Evolutionary conservation across 1,139 yeast species (phyloP).

Genomic region (Torulaspora pretoriensis): DNA sequence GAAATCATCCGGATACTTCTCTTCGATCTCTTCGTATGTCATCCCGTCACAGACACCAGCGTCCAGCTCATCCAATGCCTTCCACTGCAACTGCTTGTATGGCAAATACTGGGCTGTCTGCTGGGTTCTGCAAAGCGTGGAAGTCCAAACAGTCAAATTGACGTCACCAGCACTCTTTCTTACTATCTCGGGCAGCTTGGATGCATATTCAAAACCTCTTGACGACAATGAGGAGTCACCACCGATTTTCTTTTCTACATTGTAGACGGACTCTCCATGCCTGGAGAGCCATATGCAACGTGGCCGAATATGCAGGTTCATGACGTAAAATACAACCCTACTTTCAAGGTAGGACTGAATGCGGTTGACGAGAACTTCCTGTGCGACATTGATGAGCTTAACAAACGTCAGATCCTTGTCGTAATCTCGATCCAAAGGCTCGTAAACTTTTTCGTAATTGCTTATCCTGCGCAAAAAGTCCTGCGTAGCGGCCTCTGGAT

Average conservation of each 20-base stretch:
- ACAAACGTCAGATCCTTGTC: conserved; percentile 76
- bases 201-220: conserved; percentile 82
- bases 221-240: conserved; percentile 88
- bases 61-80: conserved; percentile 93
- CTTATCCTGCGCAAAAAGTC: conserved; percentile 74
- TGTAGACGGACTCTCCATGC: conserved; percentile 92
- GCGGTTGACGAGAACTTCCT: conserved; percentile 81
- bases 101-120: conserved; percentile 86
- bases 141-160: conserved; percentile 88
- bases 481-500: conserved; percentile 64
- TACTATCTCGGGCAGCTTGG: conserved; percentile 75
- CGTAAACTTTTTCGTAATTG: conserved; percentile 68
- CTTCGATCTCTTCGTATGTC: conserved; percentile 83
- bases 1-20: conserved; percentile 86
- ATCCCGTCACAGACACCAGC: conserved; percentile 98
- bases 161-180: conserved; percentile 72
- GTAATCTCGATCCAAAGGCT: conserved; percentile 55
- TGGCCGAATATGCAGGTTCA: conserved; percentile 92
- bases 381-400: conserved; percentile 79
- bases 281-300: conserved; percentile 89
- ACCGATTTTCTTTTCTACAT: conserved; percentile 90
- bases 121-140: conserved; percentile 86
- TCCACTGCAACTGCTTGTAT: conserved; percentile 85
- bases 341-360: conserved; percentile 88
- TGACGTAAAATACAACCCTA: conserved; percentile 88